phyloP scores from a whole-genome alignment of 73 alveolate genomes.

The Effrenium voratum region DNA sequence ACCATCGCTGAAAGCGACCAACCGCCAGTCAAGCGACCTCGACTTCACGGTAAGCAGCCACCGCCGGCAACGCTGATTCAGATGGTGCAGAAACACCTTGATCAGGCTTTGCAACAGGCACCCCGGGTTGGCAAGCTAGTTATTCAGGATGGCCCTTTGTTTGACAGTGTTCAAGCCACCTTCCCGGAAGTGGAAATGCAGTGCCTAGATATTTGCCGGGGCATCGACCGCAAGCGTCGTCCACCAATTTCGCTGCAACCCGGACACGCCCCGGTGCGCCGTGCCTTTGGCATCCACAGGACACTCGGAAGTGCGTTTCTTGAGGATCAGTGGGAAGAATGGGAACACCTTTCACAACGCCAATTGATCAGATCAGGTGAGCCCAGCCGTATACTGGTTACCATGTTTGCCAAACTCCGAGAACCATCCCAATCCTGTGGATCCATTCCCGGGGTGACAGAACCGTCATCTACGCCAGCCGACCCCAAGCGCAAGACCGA shows the following conservation, averaged over 20 bases:
- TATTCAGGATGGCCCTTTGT: not conserved
- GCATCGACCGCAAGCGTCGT: not conserved
- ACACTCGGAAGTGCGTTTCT: not conserved
- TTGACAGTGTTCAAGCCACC: not conserved
- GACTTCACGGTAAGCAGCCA: too few species aligned
- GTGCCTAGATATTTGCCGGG: not conserved
- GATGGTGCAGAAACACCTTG: too few species aligned
- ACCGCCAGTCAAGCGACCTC: too few species aligned
- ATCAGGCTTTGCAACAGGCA: too few species aligned
- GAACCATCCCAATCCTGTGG: too few species aligned
- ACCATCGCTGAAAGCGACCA: too few species aligned
- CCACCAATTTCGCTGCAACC: not conserved
- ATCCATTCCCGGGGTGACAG: too few species aligned
- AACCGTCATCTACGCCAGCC: too few species aligned
- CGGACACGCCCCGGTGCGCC: not conserved
- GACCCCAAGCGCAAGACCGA: too few species aligned
- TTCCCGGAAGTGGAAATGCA: not conserved
- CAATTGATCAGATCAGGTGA: not conserved
- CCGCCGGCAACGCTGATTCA: too few species aligned
- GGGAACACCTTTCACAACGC: not conserved
- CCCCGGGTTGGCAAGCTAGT: not conserved
- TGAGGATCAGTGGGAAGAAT: not conserved
- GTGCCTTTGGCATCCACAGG: not conserved
- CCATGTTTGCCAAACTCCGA: not conserved
- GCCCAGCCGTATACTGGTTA: not conserved